A percentile compares a stretch with the other conserved stretches of the same genome.
Evolutionary conservation across 495 filamentous ascomycete species (phyloP).

Genomic region (Amniculicola lignicola): DNA sequence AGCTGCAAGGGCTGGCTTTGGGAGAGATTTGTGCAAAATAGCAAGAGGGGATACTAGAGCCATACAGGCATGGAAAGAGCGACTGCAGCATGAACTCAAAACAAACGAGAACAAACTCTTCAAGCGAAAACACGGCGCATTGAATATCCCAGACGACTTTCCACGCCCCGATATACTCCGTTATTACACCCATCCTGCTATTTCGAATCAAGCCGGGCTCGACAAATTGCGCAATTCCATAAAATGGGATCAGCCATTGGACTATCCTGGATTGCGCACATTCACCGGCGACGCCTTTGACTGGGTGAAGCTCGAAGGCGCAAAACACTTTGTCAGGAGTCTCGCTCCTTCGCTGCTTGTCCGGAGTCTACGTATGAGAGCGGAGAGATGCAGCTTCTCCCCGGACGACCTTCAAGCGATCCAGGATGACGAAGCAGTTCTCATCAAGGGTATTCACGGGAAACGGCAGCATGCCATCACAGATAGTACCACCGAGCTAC

Average conservation of each 20-base stretch:
- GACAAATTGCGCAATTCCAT: conserved; percentile 54
- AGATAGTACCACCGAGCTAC: conserved; percentile 71
- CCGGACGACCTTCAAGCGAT: conserved; percentile 42
- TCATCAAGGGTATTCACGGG: conserved; percentile 62
- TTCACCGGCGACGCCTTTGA: conserved; percentile 80
- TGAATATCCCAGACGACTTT: conserved; percentile 77
- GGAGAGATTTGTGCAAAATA: conserved; percentile 67
- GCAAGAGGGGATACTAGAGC: conserved; percentile 40
- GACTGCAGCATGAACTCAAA: conserved; percentile 68
- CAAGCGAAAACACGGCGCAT: conserved; percentile 63
- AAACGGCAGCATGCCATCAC: conserved; percentile 66
- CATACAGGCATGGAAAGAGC: conserved; percentile 68
- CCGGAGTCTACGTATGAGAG: conserved; percentile 53
- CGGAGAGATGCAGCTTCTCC: conserved; percentile 7
- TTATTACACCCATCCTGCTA: conserved; percentile 81
- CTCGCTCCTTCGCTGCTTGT: conserved; percentile 76
- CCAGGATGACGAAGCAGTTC: conserved; percentile 46
- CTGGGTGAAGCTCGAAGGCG: conserved; percentile 74
- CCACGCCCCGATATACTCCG: conserved; percentile 73
- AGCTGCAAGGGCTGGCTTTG: conserved; percentile 86
- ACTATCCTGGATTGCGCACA: conserved; percentile 62
- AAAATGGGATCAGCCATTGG: conserved; percentile 62
- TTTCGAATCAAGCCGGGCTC: conserved; percentile 63
- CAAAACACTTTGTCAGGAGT: conserved; percentile 77
- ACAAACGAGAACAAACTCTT: conserved; percentile 87